A percentile compares a stretch with the other conserved stretches of the same genome.
These are phyloP conservation scores for Exsudoporus floridanus DNA, from an alignment of 1,284 basidiomycete genomes.

Conservation along the genomic window DNA sequence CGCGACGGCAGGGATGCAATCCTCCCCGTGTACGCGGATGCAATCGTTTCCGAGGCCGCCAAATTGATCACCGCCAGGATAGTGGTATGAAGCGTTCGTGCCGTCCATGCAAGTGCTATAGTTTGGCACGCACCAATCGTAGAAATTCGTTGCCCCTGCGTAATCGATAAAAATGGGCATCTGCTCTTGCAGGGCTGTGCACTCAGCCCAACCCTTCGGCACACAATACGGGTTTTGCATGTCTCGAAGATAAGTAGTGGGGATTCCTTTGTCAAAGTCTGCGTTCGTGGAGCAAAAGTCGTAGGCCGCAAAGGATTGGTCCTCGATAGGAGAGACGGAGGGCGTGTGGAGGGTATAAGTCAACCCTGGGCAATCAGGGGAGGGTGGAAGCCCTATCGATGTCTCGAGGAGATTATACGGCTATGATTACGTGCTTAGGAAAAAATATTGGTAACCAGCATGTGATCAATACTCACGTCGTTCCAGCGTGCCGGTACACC, in stretches of 20 bases:
- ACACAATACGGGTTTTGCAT: slow-evolving; percentile 19
- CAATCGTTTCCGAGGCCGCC: slow-evolving; percentile 13
- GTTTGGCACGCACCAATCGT: slow-evolving; percentile 27
- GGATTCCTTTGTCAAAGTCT: slow-evolving; percentile 21
- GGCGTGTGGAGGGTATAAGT: slow-evolving; percentile 27
- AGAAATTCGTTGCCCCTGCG: slow-evolving; percentile 12
- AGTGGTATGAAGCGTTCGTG: slow-evolving; percentile 12
- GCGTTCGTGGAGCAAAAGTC: slow-evolving; percentile 11
- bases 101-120: slow-evolving; percentile 11
- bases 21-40: slow-evolving; percentile 18
- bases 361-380: slow-evolving; percentile 25
- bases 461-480: slow-evolving; percentile 29
- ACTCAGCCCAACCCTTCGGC: slow-evolving; percentile 32
- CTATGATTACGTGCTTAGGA: slow-evolving; percentile 28
- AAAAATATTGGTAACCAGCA: slow-evolving; percentile 11
- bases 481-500: slow-evolving; percentile 37
- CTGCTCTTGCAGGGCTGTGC: slow-evolving; percentile 14
- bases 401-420: slow-evolving; percentile 37
- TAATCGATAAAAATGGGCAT: slow-evolving; percentile 34
- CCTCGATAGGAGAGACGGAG: slow-evolving; percentile 27
- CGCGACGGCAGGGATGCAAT: slow-evolving; percentile 25
- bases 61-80: slow-evolving; percentile 12
- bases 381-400: slow-evolving; percentile 31
- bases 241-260: slow-evolving; percentile 17
- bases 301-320: slow-evolving; percentile 24